phyloP scores from a whole-genome alignment of 306 rosid genomes.

The Echinosophora koreensis region DNA sequence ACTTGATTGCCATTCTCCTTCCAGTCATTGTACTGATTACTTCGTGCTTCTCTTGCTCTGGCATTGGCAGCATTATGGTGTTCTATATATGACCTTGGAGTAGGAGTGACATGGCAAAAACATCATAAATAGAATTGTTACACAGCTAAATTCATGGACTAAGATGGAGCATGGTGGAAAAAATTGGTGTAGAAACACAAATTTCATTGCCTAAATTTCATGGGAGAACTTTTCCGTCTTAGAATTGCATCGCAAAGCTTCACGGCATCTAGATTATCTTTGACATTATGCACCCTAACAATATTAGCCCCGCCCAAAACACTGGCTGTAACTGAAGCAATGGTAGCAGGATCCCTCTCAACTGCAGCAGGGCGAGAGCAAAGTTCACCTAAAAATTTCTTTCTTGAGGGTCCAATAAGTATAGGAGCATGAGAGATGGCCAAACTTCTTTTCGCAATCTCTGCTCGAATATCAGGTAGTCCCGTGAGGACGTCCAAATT shows the following conservation, averaged over 20 bases:
- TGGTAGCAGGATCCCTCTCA: slow-evolving; percentile 86
- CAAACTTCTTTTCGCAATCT: slow-evolving; percentile 64
- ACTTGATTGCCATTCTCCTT: neutral
- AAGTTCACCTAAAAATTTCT: slow-evolving; percentile 79
- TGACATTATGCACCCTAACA: slow-evolving; percentile 88
- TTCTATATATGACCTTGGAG: slow-evolving; percentile 34
- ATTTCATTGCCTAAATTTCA: slow-evolving; percentile 42
- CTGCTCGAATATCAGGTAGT: slow-evolving; percentile 66
- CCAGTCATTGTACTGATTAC: neutral
- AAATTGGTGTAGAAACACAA: neutral
- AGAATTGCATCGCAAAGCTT: slow-evolving; percentile 80
- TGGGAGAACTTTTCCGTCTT: slow-evolving; percentile 52
- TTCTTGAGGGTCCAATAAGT: slow-evolving; percentile 88
- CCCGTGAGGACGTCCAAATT: slow-evolving; percentile 72
- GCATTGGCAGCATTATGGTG: slow-evolving; percentile 11
- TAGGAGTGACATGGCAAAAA: slow-evolving; percentile 17
- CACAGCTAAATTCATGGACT: slow-evolving; percentile 19
- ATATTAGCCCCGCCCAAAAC: slow-evolving; percentile 86
- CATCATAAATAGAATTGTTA: neutral
- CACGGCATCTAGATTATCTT: slow-evolving; percentile 78
- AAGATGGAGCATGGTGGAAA: neutral
- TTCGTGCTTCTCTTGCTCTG: slow-evolving; percentile 7
- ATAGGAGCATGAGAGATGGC: slow-evolving; percentile 83
- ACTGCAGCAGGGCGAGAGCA: slow-evolving; percentile 60
- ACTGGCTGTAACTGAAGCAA: slow-evolving; percentile 72